Conservation (phyloP, 2,329 filamentous ascomycete species). For the Davidsoniella neocaledoniae region DNA sequence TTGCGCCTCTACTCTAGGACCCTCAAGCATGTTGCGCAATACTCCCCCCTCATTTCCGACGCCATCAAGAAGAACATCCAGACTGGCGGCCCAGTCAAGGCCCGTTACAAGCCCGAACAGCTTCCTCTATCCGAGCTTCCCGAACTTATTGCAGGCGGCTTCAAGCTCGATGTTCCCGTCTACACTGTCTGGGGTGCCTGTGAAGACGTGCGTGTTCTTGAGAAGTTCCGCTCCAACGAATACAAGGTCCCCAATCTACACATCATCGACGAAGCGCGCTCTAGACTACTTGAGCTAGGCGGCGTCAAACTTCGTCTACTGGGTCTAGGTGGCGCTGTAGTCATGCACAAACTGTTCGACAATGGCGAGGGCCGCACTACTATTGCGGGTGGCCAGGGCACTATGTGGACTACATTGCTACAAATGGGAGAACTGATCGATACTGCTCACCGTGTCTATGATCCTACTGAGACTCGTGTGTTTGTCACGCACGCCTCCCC, state of each 20-base stretch:
- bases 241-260: constrained; percentile 96
- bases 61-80: constrained; percentile 51
- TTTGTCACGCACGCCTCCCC: constrained; percentile 96
- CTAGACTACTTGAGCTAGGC: constrained; percentile 82
- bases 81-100: constrained; percentile 61
- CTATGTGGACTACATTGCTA: constrained; percentile 97
- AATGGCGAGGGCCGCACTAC: constrained; percentile 96
- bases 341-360: constrained; percentile 99
- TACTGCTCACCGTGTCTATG: constrained; percentile 94
- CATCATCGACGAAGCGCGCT: constrained; percentile 96
- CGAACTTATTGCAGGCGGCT: constrained; percentile 69
- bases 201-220: constrained; percentile 90
- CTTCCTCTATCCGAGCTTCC: constrained; percentile 86
- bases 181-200: constrained; percentile 99
- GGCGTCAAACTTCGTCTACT: constrained; percentile 91
- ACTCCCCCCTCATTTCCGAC: constrained; percentile 84
- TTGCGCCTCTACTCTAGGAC: constrained; percentile 41
- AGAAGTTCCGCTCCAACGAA: constrained; percentile 93
- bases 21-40: constrained; percentile 94
- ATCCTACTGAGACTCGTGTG: constrained; percentile 89
- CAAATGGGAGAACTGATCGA: constrained; percentile 98
- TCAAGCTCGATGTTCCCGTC: constrained; percentile 88
- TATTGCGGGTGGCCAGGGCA: constrained; percentile 93
- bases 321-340: constrained; percentile 85
- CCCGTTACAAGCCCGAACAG: constrained; percentile 63